Percentiles rank a stretch among this genome's conserved stretches.
These are phyloP conservation scores for Cyclospora cayetanensis DNA, from an alignment of 169 alveolate genomes.

Conservation along the genomic window DNA sequence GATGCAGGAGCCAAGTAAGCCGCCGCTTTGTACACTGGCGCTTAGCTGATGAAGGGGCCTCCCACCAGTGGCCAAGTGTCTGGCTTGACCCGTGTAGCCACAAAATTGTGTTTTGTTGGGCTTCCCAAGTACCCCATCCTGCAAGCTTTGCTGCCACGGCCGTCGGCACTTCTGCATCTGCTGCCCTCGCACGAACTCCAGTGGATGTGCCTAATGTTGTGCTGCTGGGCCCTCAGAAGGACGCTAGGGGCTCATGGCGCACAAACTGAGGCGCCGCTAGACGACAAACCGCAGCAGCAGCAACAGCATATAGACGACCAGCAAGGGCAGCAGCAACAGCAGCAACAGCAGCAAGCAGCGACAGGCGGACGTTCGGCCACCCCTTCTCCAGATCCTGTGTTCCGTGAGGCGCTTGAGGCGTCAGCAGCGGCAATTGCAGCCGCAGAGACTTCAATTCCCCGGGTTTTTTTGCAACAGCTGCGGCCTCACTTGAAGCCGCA, in stretches of 20 bases:
- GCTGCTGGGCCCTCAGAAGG: background rate
- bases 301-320: background rate
- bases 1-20: constrained; percentile 2
- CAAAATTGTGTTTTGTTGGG: too few relatives aligned
- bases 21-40: background rate
- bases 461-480: background rate
- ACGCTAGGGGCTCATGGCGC: too few relatives aligned
- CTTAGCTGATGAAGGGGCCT: too few relatives aligned
- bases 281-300: constrained; percentile 36
- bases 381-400: background rate
- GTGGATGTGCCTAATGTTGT: too few relatives aligned
- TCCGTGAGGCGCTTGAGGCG: background rate
- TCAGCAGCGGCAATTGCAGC: constrained; percentile 14
- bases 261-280: too few relatives aligned
- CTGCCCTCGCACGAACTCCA: background rate
- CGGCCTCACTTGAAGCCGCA: background rate
- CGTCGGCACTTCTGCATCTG: background rate
- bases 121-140: too few relatives aligned
- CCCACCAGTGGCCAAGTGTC: too few relatives aligned
- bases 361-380: background rate
- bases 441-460: background rate
- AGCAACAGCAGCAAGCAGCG: background rate
- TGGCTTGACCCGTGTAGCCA: too few relatives aligned
- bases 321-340: background rate
- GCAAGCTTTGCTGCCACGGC: background rate